Base-by-base conservation (phyloP, 1,284 basidiomycete species). In the Fistulinella staudtii region DNA sequence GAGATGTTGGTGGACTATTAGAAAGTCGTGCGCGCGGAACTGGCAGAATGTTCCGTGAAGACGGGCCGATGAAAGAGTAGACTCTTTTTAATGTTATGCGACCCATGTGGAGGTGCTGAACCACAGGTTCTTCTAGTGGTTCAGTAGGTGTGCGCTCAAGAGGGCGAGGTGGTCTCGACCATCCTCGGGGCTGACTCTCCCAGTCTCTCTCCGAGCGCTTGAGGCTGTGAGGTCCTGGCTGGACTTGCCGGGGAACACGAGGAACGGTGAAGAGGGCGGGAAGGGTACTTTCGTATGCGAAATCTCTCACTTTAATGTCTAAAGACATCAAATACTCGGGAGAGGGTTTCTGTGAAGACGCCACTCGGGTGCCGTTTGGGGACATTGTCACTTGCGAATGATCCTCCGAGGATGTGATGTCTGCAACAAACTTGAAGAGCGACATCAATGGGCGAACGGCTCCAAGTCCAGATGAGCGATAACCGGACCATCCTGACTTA, bases 221-320 rank as follows among this genome's bases (percentile, higher is more conserved):
- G 38, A 69, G 53, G 4, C 60, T 47, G 33, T 56, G 58, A n/a
- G 60, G 57, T 27, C 63, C 64, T 21, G 73, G 74, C 52, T 74
- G 74, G 22, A 72, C 63, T 53, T 75, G 77, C 25, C 70, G 69
- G 0, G 69, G 65, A 52, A 70, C 59, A 21, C 57, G 60, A 14
- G 52, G 63, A 17, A 76, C 73, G 4, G 75, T 68, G 14, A 63
- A 66, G 34, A 86, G 71, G 9, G 80, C 79, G 6, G 82, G 80
- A 29, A 84, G 65, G 23, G 63, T 75, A 61, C 72, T 80, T 62
- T 85, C 79, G 64, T 79, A 81, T 18, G 77, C 82, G 68, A 82
- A 87, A 65, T 86, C 83, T 66, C 79, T 77, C 50, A 83, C 78
- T 74, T 77, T 81, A 62, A 86, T 73, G 17, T 80, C 79, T 18